Percentiles rank a stretch among this genome's conserved stretches.
Conservation (phyloP, 768 basidiomycete species). For the Crepidotus variabilis region DNA sequence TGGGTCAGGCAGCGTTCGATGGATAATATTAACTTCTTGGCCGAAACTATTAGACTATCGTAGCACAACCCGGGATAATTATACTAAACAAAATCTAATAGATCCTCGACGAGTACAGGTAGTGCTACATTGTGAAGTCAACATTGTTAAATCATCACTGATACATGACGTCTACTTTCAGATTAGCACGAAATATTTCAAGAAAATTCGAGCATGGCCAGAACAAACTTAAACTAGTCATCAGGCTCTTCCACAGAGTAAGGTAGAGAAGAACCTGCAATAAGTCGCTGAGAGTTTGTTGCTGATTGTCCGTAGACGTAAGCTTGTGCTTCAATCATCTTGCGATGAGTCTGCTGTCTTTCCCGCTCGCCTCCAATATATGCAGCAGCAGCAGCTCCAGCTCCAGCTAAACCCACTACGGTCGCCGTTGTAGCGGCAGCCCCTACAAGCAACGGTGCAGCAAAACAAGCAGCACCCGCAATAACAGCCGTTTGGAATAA, state of each 20-base stretch:
- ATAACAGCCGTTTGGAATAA: not conserved
- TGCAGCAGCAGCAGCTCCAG: not conserved
- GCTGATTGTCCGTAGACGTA: not conserved
- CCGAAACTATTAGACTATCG: not conserved
- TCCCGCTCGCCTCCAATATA: not conserved
- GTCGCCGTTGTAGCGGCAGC: not conserved
- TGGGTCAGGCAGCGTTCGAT: slow-evolving; percentile 52
- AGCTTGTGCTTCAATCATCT: not conserved
- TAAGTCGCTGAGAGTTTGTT: not conserved
- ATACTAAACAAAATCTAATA: too few relatives aligned
- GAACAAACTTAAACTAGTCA: not conserved
- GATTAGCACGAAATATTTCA: too few relatives aligned
- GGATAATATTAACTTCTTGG: slow-evolving; percentile 25
- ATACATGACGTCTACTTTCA: too few relatives aligned
- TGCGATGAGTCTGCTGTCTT: not conserved
- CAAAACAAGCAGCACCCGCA: not conserved
- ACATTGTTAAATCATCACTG: too few relatives aligned
- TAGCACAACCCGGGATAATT: not conserved
- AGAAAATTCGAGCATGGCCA: not conserved
- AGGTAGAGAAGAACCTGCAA: too few relatives aligned
- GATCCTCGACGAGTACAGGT: too few relatives aligned
- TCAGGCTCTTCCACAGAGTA: not conserved
- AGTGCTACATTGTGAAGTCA: too few relatives aligned
- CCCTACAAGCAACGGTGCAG: not conserved
- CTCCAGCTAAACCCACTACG: not conserved